Base-by-base conservation (phyloP, 2,329 filamentous ascomycete genomes). In the Colletotrichum phormii region DNA sequence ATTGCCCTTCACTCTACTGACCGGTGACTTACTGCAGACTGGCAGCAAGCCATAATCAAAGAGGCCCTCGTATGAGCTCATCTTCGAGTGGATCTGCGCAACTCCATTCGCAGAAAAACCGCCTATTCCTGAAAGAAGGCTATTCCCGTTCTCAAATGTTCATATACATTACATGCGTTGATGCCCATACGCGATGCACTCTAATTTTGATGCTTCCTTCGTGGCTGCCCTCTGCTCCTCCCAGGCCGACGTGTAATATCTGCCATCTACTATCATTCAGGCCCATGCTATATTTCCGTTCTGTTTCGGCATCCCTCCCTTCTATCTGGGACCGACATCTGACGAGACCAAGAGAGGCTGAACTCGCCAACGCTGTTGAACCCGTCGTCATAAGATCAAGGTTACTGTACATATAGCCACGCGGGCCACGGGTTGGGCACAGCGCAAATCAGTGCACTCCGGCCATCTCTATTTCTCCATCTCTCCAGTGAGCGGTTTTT, bases 401-500 rank as follows among this genome's bases (percentile, higher is more conserved):
- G 49, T 31, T n/a, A 24, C 35, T 31, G 22, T 35, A 15, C 29
- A 54, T 64, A 54, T 53, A 62, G 24, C 59, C 26, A 49, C 24
- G 24, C 8, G 37, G 35, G 37, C 59, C 59, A 49, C 8, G 29
- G 3, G 24, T 51, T 31, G 13, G 35, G 58, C 58, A 58, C 33
- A 22, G 58, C 59, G 37, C 29, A 26, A n/a, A 63, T 64, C 31
- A 49, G 15, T 37, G 15, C 29, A 24, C 8, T 55, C 61, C 49
- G 31, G 3, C 31, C 22, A 29, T 29, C 49, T 26, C 22, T 46
- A 64, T 37, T 49, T n/a, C 18, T n/a, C 18, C 42, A 49, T 49
- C 8, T 49, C 11, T 54, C 26, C 46, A 67, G 64, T 71, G 68
- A 71, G 58, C 64, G 64, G 63, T 58, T 67, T 63, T 67, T 29